Conservation (phyloP, 1,284 basidiomycete genomes). For the Paramarasmius palmivorus region DNA sequence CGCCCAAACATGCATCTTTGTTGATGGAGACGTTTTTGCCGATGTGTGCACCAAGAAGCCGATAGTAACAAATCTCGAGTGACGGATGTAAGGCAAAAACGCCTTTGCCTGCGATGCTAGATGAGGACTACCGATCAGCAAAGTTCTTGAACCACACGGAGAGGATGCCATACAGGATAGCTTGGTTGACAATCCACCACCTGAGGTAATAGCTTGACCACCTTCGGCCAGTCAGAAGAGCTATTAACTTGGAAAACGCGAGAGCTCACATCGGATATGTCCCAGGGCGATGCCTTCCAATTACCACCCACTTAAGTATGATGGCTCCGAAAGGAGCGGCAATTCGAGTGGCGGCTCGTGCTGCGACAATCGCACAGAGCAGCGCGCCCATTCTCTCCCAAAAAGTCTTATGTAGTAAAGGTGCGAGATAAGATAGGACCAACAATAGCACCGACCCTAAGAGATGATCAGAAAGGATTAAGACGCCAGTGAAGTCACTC, state of each 20-base stretch:
- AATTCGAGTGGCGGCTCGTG: slow-evolving; percentile 32
- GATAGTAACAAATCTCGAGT: slow-evolving; percentile 39
- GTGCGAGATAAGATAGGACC: slow-evolving; percentile 30
- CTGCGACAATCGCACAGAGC: slow-evolving; percentile 33
- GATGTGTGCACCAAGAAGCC: slow-evolving; percentile 44
- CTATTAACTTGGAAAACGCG: neutral
- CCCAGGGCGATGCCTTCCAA: slow-evolving; percentile 43
- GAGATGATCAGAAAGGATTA: neutral
- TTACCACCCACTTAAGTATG: slow-evolving; percentile 45
- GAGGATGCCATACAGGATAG: slow-evolving; percentile 30
- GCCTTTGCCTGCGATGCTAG: slow-evolving; percentile 40
- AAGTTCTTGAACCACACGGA: neutral
- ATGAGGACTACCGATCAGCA: neutral
- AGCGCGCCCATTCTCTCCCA: slow-evolving; percentile 36
- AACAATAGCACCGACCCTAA: slow-evolving; percentile 34
- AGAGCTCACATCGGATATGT: slow-evolving; percentile 36
- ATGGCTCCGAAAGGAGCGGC: slow-evolving; percentile 39
- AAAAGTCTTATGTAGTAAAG: slow-evolving; percentile 27
- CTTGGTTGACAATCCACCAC: slow-evolving; percentile 49
- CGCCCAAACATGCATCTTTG: slow-evolving; percentile 36
- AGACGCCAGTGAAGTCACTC: slow-evolving; percentile 13
- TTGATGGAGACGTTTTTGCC: slow-evolving; percentile 41
- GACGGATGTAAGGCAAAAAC: slow-evolving; percentile 39
- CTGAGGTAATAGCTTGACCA: slow-evolving; percentile 44
- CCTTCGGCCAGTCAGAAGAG: slow-evolving; percentile 16